Conservation (phyloP, 139 green algal genomes). For the Volvox africanus region DNA sequence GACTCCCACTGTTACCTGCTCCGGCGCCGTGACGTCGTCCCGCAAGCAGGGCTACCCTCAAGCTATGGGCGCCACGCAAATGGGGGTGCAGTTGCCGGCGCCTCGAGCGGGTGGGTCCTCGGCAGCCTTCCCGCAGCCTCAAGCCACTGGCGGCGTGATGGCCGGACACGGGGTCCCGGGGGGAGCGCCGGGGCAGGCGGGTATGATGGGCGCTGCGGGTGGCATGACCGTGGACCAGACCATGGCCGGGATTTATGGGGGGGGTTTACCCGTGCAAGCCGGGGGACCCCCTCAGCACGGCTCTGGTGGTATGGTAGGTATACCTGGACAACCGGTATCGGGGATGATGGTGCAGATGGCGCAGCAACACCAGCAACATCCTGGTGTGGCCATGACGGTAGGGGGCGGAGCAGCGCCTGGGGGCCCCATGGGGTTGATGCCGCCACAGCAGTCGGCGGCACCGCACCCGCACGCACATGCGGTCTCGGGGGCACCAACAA, state of each 20-base stretch:
- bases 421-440: neutral
- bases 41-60: constrained; percentile 13
- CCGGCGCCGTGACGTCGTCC: too few relatives aligned
- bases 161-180: neutral
- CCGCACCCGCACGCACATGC: neutral
- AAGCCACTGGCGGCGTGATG: neutral
- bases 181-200: neutral
- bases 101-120: neutral
- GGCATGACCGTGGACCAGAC: constrained; percentile 7
- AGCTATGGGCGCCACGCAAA: neutral
- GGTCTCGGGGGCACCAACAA: neutral
- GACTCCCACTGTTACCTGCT: too few relatives aligned
- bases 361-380: neutral
- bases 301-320: neutral
- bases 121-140: neutral
- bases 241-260: constrained; percentile 14
- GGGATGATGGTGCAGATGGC: constrained; percentile 19
- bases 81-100: neutral
- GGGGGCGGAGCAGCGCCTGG: neutral
- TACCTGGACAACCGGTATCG: neutral
- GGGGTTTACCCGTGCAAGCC: neutral
- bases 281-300: neutral
- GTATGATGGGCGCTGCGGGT: neutral
- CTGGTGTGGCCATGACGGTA: neutral
- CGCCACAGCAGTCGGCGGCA: neutral